These are phyloP conservation scores for Kazachstania bromeliacearum DNA, from an alignment of 805 yeast species.

Conservation along the genomic window DNA sequence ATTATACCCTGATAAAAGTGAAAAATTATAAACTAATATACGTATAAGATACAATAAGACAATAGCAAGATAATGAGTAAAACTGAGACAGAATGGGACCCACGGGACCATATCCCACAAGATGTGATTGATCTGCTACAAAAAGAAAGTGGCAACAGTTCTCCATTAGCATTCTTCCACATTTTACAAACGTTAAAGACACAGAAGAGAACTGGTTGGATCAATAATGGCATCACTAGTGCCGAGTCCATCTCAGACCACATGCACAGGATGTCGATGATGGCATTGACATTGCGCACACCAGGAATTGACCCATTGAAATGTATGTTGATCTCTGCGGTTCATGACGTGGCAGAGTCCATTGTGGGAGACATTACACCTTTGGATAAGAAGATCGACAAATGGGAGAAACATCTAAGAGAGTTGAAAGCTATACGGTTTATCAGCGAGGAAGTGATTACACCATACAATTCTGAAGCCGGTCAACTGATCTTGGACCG, in stretches of 20 bases:
- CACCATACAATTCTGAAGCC: conserved; percentile 52
- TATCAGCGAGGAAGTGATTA: conserved; percentile 44
- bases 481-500: conserved; percentile 56
- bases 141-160: background rate
- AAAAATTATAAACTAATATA: background rate
- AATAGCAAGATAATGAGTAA: background rate
- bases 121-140: conserved; percentile 25
- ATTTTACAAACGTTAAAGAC: conserved; percentile 62
- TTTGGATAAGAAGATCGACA: conserved; percentile 50
- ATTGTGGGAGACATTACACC: conserved; percentile 95
- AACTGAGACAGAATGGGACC: conserved; percentile 32
- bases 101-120: conserved; percentile 36
- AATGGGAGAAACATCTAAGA: conserved; percentile 74
- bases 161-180: conserved; percentile 44
- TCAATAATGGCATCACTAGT: conserved; percentile 50
- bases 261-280: conserved; percentile 89
- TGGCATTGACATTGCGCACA: conserved; percentile 55
- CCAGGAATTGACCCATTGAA: conserved; percentile 46
- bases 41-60: background rate
- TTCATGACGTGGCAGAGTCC: conserved; percentile 91
- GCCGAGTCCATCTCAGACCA: conserved; percentile 76
- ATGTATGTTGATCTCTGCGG: conserved; percentile 77
- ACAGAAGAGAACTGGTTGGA: conserved; percentile 90
- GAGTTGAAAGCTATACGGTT: conserved; percentile 67
- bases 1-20: background rate